A percentile compares a stretch with the other conserved stretches of the same genome.
Conservation (phyloP, 768 basidiomycete species). For the Termitomyces sp. region DNA sequence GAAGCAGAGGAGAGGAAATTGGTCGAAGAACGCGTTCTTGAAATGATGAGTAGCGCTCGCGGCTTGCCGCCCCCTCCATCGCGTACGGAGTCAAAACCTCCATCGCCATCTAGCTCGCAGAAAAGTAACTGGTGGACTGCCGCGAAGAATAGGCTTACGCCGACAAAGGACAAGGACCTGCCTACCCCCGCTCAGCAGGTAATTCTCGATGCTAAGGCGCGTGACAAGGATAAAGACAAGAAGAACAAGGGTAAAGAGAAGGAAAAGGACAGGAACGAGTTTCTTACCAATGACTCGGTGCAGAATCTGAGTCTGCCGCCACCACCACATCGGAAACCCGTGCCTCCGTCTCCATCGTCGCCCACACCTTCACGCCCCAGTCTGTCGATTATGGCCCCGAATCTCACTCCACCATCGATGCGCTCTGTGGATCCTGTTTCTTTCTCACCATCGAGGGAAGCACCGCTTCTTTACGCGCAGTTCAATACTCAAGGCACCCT, state of each 20-base stretch:
- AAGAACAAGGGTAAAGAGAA: conserved; percentile 47
- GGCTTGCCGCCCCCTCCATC: conserved; percentile 56
- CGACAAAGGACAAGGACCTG: conserved; percentile 65
- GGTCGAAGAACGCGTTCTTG: conserved; percentile 69
- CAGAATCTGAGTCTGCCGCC: conserved; percentile 46
- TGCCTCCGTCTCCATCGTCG: conserved; percentile 51
- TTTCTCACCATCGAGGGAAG: conserved; percentile 47
- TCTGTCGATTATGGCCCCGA: conserved; percentile 41
- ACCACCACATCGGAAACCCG: conserved; percentile 36
- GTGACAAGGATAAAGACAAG: conserved; percentile 50
- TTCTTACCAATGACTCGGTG: conserved; percentile 46
- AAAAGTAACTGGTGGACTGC: conserved; percentile 66
- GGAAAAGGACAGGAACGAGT: conserved; percentile 59
- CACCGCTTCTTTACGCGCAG: conserved; percentile 71
- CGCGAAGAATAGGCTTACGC: conserved; percentile 71
- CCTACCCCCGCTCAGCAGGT: conserved; percentile 86
- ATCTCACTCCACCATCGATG: conserved; percentile 62
- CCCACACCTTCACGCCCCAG: conserved; percentile 57
- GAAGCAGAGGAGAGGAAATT: conserved; percentile 66
- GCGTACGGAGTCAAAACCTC: conserved; percentile 51
- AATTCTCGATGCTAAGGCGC: conserved; percentile 65
- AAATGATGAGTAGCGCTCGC: conserved; percentile 56
- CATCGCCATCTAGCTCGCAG: conserved; percentile 58
- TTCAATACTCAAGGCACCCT: conserved; percentile 67
- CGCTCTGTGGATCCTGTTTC: conserved; percentile 37